Base-by-base conservation (phyloP, 257 asterid species). In the Osmanthus fragrans region DNA sequence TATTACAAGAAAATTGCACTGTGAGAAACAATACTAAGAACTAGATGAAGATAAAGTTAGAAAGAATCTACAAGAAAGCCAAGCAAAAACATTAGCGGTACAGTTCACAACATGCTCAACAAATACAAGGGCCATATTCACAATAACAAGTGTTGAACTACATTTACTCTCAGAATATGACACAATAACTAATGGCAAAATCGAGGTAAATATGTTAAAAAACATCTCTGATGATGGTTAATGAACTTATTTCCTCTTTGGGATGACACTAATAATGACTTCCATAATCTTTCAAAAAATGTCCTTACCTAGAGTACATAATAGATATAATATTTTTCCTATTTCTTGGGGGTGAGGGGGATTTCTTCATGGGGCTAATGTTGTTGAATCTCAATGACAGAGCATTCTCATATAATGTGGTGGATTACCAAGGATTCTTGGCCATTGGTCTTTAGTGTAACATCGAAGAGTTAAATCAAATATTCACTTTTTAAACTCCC, bases 1-100 rank as follows among this genome's bases (percentile, higher is more conserved):
- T 94, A 94, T 82, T 71, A 82, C 73, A 86, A 32, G 51, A 56
- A 87, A 54, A 82, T 67, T 23, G 34, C 33, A 60, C 73, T 56
- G 66, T 33, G 39, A 73, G 66, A 80, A 68, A 51, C 64, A 77
- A 70, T 47, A 81, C 33, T 80, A 65, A 58, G 30, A 80, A 63
- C 73, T 40, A 30, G 51, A 63, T 66, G 36, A 65, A 42, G 25
- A 80, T 39, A 68, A 66, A 51, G 75, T 40, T 66, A 66, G 10
- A 23, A 75, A 73, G 58, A 47, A 76, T 75, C 64, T 23, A 36
- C 47, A 23, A 71, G 39, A 34, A 71, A 73, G 83, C 47, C 70
- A 83, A 30, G 73, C 77, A 71, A 42, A 16, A 25, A 70, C 15
- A 42, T 39, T 71, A 76, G 34, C 54, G 30, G 30, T 51, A 76